Evolutionary conservation across 2,329 filamentous ascomycete genomes (phyloP).

Genomic region (Cladophialophora bantiana): DNA sequence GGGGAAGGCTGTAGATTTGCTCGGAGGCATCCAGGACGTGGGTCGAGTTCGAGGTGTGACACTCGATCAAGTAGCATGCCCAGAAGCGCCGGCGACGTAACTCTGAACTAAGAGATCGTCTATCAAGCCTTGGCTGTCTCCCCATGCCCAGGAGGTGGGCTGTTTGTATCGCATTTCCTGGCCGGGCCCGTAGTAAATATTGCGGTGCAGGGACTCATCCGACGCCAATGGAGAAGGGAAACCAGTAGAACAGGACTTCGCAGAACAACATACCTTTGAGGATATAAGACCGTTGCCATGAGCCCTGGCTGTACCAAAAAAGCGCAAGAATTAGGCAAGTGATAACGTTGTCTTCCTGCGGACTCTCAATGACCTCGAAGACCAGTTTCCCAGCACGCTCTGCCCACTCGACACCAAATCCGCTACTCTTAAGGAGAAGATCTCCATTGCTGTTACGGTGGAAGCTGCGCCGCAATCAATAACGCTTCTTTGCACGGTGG

Average conservation of each 20-base stretch:
- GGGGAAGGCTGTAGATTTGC: conserved; percentile 1
- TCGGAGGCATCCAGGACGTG: neutral
- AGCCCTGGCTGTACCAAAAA: conserved; percentile 11
- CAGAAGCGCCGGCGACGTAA: conserved; percentile 20
- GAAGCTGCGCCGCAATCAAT: too few relatives aligned
- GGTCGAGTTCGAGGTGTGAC: conserved; percentile 7
- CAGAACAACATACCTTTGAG: neutral
- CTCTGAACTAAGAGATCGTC: conserved; percentile 3
- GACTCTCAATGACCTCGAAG: neutral
- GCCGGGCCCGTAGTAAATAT: conserved; percentile 2
- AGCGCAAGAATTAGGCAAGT: conserved; percentile 10
- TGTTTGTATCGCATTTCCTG: neutral
- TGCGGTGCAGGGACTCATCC: conserved; percentile 5
- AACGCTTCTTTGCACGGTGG: too few relatives aligned
- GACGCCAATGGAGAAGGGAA: neutral
- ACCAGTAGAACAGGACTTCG: too few relatives aligned
- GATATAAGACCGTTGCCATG: neutral
- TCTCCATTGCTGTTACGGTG: too few relatives aligned
- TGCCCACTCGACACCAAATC: conserved; percentile 7
- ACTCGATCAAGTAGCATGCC: conserved; percentile 18
- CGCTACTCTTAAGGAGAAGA: neutral
- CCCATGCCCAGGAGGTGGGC: too few relatives aligned
- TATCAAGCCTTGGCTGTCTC: too few relatives aligned
- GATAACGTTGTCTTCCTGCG: conserved; percentile 20
- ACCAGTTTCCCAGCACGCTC: conserved; percentile 2